Base-by-base conservation (phyloP, 31 red algal species). In the Endocladia muricata region DNA sequence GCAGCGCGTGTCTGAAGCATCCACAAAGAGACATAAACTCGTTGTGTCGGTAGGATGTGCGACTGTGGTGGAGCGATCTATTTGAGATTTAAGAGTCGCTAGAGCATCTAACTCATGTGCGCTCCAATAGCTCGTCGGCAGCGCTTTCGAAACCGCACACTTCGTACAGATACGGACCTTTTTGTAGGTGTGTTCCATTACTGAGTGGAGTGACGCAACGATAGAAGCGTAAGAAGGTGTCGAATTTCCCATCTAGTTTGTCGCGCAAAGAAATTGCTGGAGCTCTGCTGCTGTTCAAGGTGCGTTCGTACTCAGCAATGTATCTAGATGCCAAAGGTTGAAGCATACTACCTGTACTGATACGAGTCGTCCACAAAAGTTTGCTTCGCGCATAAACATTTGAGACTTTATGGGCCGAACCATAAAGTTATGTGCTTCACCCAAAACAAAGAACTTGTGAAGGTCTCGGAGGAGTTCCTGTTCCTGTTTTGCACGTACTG, bases 401-500 rank as follows among this genome's bases (percentile, higher is more conserved):
- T 36, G 19, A 13, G 25, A 36, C 41, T 56, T 76, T 30, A 19
- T 32, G 9, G 52, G 0, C 13, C 60, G 23, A 17, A 58, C 19
- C 19, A 60, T 76, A 5, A 76, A 36, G 35, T 54, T 0, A 6
- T 60, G 29, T 13, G 37, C 15, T 4, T 22, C 2, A 22, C 72
- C 57, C 25, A 30, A 6, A 19, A 21, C 39, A 34, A 67, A 15
- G 17, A 29, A 67, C 23, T 23, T 8, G 21, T 34, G 26, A 7
- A 36, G 32, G 23, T 29, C 23, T 3, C 39, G 6, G 6, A 70
- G 31, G 25, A 87, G 39, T 34, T 78, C 61, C 13, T 38, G 29
- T 63, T 68, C 73, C 37, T 36, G 41, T 30, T 47, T 48, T 19
- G 82, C 70, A 23, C 67, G 41, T 34, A 76, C 66, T 3, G 76